Evolutionary conservation across 352 stramenopile genomes (phyloP).

Genomic region (Thraustochytrium striatum): DNA sequence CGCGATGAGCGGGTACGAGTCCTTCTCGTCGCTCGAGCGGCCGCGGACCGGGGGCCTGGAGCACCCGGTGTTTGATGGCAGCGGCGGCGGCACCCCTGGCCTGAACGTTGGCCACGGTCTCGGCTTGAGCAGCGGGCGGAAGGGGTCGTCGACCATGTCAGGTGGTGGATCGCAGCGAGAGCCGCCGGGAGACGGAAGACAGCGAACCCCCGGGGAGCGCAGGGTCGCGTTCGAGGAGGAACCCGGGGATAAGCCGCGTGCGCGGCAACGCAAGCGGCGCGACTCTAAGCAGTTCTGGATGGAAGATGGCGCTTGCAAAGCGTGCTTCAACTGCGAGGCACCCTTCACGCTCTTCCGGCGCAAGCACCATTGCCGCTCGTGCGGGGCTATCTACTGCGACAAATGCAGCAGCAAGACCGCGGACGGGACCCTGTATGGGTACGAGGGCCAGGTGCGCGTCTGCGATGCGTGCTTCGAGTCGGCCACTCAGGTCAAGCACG

Average conservation of each 20-base stretch:
- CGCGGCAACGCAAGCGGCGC: neutral
- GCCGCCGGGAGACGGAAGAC: neutral
- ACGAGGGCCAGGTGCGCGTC: slow-evolving; percentile 30
- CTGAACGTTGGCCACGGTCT: no score
- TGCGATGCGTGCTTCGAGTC: slow-evolving; percentile 43
- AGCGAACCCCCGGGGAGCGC: neutral
- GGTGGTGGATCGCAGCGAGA: neutral
- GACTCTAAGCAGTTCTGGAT: slow-evolving; percentile 51
- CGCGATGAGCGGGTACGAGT: no score
- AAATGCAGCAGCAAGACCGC: slow-evolving; percentile 48
- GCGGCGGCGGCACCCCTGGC: no score
- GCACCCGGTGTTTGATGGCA: no score
- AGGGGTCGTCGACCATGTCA: neutral
- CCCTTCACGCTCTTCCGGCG: slow-evolving; percentile 34
- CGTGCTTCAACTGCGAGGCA: slow-evolving; percentile 47
- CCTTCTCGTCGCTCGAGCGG: no score
- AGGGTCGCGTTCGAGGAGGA: neutral
- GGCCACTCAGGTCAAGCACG: slow-evolving; percentile 6
- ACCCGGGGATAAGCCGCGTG: neutral
- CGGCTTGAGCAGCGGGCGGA: neutral
- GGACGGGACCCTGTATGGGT: slow-evolving; percentile 8
- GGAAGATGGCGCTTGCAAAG: slow-evolving; percentile 57
- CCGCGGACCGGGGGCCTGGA: no score
- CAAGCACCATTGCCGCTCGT: slow-evolving; percentile 56
- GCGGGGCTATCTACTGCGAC: slow-evolving; percentile 52